Evolutionary conservation across 225 moss, liverwort and hornwort genomes (phyloP).

Genomic region (Sphagnum contortum): DNA sequence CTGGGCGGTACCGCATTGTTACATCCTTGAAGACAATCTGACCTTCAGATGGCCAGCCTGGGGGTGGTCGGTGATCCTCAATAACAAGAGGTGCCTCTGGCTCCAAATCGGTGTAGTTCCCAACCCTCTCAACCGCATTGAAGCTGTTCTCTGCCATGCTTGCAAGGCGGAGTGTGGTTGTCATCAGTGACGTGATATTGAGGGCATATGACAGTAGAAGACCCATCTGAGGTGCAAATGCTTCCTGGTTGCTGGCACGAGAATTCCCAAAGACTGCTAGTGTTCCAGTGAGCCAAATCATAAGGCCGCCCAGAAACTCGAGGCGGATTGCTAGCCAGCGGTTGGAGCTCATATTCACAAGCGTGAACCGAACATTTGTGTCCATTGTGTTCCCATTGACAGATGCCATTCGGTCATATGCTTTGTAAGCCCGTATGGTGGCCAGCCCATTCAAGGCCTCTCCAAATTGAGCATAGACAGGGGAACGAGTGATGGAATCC

Average conservation of each 20-base stretch:
- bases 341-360: slow-evolving; percentile 70
- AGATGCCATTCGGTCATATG: slow-evolving; percentile 54
- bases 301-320: slow-evolving; percentile 71
- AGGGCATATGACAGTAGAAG: slow-evolving; percentile 65
- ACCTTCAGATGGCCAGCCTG: slow-evolving; percentile 67
- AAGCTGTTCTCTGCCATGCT: slow-evolving; percentile 72
- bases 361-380: slow-evolving; percentile 51
- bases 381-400: slow-evolving; percentile 70
- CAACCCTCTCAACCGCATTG: slow-evolving; percentile 70
- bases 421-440: slow-evolving; percentile 69
- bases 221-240: slow-evolving; percentile 80
- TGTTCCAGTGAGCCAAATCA: slow-evolving; percentile 64
- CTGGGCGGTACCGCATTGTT: slow-evolving; percentile 61
- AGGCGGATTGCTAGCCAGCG: slow-evolving; percentile 66
- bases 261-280: slow-evolving; percentile 70
- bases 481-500: slow-evolving; percentile 66
- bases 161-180: slow-evolving; percentile 55
- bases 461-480: slow-evolving; percentile 73
- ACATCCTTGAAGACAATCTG: slow-evolving; percentile 41
- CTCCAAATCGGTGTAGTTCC: slow-evolving; percentile 46
- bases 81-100: slow-evolving; percentile 61
- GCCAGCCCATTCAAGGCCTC: slow-evolving; percentile 73
- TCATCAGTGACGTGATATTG: slow-evolving; percentile 65
- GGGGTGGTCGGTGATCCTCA: slow-evolving; percentile 43
- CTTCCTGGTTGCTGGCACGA: slow-evolving; percentile 37